Base-by-base conservation (phyloP, 495 filamentous ascomycete species). In the Geopyxis carbonaria region DNA sequence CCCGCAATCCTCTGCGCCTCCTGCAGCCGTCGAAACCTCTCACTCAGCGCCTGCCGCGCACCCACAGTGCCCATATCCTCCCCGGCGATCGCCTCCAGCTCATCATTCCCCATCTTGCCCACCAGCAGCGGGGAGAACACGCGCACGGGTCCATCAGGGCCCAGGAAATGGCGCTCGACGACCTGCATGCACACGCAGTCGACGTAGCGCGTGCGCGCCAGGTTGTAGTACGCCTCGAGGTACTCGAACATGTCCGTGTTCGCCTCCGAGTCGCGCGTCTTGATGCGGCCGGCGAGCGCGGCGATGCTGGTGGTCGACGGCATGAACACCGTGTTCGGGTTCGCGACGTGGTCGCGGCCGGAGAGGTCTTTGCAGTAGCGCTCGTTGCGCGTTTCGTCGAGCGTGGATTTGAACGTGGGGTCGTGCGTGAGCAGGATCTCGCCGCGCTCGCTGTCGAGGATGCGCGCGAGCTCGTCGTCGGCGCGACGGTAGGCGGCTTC, bases 31-130 rank as follows among this genome's bases (percentile, higher is more conserved):
- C 43, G 39, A 7, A 68, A 58, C 43, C 67, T 54, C 29, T 57
- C 58, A 2, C 31, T 49, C 36, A 70, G 21, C 2, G 50, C 44
- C 2, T n/a, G 40, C 7, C 69, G 58, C 29, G 52, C 57, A 5
- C 55, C 43, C 7, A 48, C 47, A 2, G 46, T 43, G 0, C 31
- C 22, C 5, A 52, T 25, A 10, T 65, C 60, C 38, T 73, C 69
- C 0, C 66, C 63, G 0, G 63, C 69, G 35, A 72, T 60, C 0
- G 49, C 50, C 19, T 59, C 56, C 22, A 72, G 38, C 24, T 68
- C 45, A 3, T 60, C 60, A 0, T 32, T 24, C 0, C 51, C 50
- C 13, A 70, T 44, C 3, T 34, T 43, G 14, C 56, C 54, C 3
- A 69, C 59, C 25, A 59, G 62, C 16, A 33, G 33, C 7, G 61